A percentile compares a stretch with the other conserved stretches of the same genome.
Evolutionary conservation across 2,329 filamentous ascomycete genomes (phyloP).

Genomic region (Colletotrichum costaricense): DNA sequence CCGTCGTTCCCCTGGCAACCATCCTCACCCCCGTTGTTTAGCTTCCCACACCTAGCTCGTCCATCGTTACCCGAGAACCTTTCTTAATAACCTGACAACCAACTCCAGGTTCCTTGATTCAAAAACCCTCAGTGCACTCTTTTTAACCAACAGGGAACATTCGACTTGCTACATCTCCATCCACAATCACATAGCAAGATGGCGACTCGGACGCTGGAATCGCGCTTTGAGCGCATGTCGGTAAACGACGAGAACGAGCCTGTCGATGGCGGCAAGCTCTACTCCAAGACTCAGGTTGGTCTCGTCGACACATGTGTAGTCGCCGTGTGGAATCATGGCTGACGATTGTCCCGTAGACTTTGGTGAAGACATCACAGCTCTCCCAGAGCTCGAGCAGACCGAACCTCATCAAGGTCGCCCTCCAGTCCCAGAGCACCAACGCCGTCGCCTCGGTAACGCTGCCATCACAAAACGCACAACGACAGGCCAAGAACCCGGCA

Average conservation of each 20-base stretch:
- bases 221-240: constrained; percentile 89
- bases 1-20: constrained; percentile 32
- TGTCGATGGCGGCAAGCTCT: constrained; percentile 62
- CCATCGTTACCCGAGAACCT: constrained; percentile 25
- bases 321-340: constrained; percentile 40
- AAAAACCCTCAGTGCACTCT: constrained; percentile 21
- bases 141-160: constrained; percentile 35
- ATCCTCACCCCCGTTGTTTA: constrained; percentile 28
- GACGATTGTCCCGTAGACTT: constrained; percentile 46
- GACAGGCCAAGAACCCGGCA: constrained; percentile 56
- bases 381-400: constrained; percentile 72
- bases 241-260: constrained; percentile 89
- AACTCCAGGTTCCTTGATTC: constrained; percentile 1
- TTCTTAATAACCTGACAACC: constrained; percentile 28
- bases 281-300: constrained; percentile 82
- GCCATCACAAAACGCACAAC: constrained; percentile 73
- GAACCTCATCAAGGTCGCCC: constrained; percentile 86
- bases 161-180: constrained; percentile 20
- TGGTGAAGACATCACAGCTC: constrained; percentile 55
- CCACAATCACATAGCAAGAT: constrained; percentile 51
- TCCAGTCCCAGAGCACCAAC: constrained; percentile 81
- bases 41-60: constrained; percentile 14
- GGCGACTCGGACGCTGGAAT: constrained; percentile 83
- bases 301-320: not conserved
- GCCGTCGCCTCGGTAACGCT: constrained; percentile 74